Percentiles rank a stretch among this genome's conserved stretches.
Evolutionary conservation across 2,329 filamentous ascomycete species (phyloP).

Genomic region (Nothomitra cinnamomea): DNA sequence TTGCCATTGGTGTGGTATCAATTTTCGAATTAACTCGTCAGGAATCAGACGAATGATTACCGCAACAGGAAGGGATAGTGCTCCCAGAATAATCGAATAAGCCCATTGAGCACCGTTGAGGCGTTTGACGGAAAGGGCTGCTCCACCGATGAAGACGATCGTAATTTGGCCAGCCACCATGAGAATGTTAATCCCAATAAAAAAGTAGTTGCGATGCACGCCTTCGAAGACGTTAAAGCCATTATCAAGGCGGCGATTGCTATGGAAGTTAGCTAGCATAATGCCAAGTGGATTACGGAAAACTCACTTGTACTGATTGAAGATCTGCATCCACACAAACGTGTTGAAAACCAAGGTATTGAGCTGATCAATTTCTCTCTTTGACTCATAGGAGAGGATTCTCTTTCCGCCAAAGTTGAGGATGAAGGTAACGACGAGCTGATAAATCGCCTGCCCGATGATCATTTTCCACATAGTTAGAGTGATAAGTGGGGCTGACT

Average conservation of each 20-base stretch:
- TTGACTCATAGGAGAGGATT: conserved; percentile 41
- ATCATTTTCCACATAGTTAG: conserved; percentile 99
- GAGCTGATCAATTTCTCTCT: conserved; percentile 36
- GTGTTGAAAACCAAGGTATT: conserved; percentile 88
- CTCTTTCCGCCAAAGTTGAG: conserved; percentile 57
- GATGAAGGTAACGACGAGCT: conserved; percentile 61
- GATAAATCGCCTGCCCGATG: conserved; percentile 77
- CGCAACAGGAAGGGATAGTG: conserved; percentile 73
- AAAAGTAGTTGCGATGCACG: conserved; percentile 71
- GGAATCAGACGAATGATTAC: conserved; percentile 69
- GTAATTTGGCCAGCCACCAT: conserved; percentile 83
- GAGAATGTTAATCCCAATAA: conserved; percentile 65
- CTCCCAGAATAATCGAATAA: conserved; percentile 67
- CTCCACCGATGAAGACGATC: conserved; percentile 75
- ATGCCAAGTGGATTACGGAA: conserved; percentile 2
- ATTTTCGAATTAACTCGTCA: conserved; percentile 40
- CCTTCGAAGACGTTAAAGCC: conserved; percentile 92
- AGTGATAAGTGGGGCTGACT: conserved; percentile 62
- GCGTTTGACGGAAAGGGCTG: conserved; percentile 56
- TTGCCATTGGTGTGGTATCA: conserved; percentile 24
- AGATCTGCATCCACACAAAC: conserved; percentile 99
- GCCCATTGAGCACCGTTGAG: conserved; percentile 70
- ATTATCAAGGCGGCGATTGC: conserved; percentile 85
- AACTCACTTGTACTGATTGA: conserved; percentile 87
- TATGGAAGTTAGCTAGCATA: conserved; percentile 20